Conservation (phyloP, 768 basidiomycete species). For the Lactarius hatsudake region DNA sequence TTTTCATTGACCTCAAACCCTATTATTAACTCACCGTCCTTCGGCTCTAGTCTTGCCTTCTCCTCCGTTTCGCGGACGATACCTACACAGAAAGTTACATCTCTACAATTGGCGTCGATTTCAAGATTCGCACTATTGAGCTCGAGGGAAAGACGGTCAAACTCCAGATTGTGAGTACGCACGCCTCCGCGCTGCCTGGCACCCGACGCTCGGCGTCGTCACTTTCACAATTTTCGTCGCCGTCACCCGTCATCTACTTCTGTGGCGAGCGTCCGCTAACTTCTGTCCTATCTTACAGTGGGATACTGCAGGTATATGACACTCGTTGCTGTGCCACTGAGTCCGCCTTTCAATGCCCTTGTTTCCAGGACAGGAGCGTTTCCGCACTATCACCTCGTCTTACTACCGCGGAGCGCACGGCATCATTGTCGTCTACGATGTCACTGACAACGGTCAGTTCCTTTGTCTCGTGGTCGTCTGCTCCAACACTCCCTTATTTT, state of each 20-base stretch:
- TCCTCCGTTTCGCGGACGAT: slow-evolving; percentile 92
- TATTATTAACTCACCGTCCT: slow-evolving; percentile 2
- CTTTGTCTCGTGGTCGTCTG: neutral
- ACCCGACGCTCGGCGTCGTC: slow-evolving; percentile 1
- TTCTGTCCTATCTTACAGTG: slow-evolving; percentile 53
- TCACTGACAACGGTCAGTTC: slow-evolving; percentile 82
- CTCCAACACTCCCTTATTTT: slow-evolving; percentile 8
- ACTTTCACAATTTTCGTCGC: neutral
- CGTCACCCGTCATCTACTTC: neutral
- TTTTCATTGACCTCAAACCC: slow-evolving; percentile 25
- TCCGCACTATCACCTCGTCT: slow-evolving; percentile 98
- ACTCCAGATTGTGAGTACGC: slow-evolving; percentile 84
- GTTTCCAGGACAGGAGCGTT: slow-evolving; percentile 84
- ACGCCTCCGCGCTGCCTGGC: neutral
- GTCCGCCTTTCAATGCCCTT: slow-evolving; percentile 8
- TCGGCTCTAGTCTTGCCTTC: slow-evolving; percentile 77
- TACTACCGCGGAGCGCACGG: slow-evolving; percentile 99
- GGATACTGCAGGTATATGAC: slow-evolving; percentile 85
- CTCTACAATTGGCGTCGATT: slow-evolving; percentile 96
- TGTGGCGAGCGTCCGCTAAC: slow-evolving; percentile 22
- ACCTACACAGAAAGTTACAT: slow-evolving; percentile 98
- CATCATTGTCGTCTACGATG: slow-evolving; percentile 98
- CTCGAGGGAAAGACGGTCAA: slow-evolving; percentile 98
- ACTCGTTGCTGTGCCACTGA: neutral
- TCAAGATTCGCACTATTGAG: slow-evolving; percentile 99